Evolutionary conservation across 768 basidiomycete genomes (phyloP).

Genomic region (Panus rudis): DNA sequence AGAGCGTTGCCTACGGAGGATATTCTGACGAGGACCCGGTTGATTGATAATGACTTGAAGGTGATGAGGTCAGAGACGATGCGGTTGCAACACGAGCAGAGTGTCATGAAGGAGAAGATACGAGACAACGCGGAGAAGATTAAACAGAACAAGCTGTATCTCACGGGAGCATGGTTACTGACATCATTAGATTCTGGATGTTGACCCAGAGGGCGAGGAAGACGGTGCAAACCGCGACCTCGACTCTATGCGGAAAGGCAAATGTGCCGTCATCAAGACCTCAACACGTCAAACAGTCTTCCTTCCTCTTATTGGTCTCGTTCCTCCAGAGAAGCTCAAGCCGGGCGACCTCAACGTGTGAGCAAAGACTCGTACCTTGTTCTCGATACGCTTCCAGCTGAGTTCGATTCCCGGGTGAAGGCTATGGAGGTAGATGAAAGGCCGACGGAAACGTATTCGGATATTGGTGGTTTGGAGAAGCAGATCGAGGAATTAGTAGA

Average conservation of each 20-base stretch:
- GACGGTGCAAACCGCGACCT: slow-evolving; percentile 95
- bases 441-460: slow-evolving; percentile 95
- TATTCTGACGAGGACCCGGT: slow-evolving; percentile 78
- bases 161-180: too few relatives aligned
- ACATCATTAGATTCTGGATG: slow-evolving; percentile 85
- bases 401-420: slow-evolving; percentile 97
- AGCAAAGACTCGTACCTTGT: slow-evolving; percentile 99
- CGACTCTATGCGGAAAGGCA: slow-evolving; percentile 91
- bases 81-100: slow-evolving; percentile 89
- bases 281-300: slow-evolving; percentile 98
- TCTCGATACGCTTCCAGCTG: slow-evolving; percentile 90
- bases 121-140: slow-evolving; percentile 97
- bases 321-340: slow-evolving; percentile 82
- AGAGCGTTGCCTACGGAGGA: slow-evolving; percentile 74
- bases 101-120: slow-evolving; percentile 97
- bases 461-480: slow-evolving; percentile 97
- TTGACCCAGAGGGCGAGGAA: slow-evolving; percentile 89
- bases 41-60: slow-evolving; percentile 97
- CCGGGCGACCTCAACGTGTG: slow-evolving; percentile 93
- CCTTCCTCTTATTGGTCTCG: slow-evolving; percentile 95
- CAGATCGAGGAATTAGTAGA: slow-evolving; percentile 99
- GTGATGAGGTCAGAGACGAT: slow-evolving; percentile 94
- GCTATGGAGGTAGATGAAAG: slow-evolving; percentile 99
- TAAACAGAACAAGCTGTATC: slow-evolving; percentile 98
- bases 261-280: slow-evolving; percentile 98